These are phyloP conservation scores for Zymoseptoria tritici DNA, from an alignment of 2,329 filamentous ascomycete species.

Conservation along the genomic window DNA sequence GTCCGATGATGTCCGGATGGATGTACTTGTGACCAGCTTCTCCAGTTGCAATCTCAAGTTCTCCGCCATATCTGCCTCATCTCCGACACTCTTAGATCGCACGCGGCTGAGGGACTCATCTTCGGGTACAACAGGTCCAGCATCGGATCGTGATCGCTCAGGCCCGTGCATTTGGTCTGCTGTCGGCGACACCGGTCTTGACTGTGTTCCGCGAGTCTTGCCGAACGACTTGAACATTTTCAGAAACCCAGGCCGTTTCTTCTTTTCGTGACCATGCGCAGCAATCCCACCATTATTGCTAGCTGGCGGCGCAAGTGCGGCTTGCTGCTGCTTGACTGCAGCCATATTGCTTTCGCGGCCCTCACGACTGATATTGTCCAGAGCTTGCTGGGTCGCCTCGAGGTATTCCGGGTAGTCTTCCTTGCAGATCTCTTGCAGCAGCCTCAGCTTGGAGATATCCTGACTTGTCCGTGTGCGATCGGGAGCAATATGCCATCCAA, in stretches of 20 bases:
- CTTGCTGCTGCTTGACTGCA: slow-evolving; percentile 8
- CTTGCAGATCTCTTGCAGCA: slow-evolving; percentile 38
- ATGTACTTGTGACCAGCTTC: slow-evolving; percentile 12
- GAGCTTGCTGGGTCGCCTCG: slow-evolving; percentile 34
- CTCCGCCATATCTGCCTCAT: slow-evolving; percentile 7
- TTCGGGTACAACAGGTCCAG: slow-evolving; percentile 12
- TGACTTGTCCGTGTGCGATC: slow-evolving; percentile 24
- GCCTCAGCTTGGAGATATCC: slow-evolving; percentile 38
- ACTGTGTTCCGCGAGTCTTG: slow-evolving; percentile 8
- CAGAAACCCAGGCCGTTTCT: slow-evolving; percentile 23
- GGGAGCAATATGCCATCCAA: slow-evolving; percentile 41
- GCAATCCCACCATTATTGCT: not conserved
- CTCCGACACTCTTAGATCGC: slow-evolving; percentile 18
- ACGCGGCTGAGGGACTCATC: slow-evolving; percentile 4
- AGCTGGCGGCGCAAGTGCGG: not conserved
- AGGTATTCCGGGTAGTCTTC: slow-evolving; percentile 40
- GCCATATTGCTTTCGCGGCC: slow-evolving; percentile 15
- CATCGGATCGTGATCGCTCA: slow-evolving; percentile 23
- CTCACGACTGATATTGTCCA: slow-evolving; percentile 37
- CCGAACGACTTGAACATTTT: slow-evolving; percentile 23
- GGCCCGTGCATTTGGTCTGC: slow-evolving; percentile 16
- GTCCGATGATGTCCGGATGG: not conserved
- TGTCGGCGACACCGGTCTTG: slow-evolving; percentile 3
- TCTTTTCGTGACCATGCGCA: slow-evolving; percentile 4
- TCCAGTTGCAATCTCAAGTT: slow-evolving; percentile 11